phyloP scores from a whole-genome alignment of 495 filamentous ascomycete species.

The Talaromyces adpressus region DNA sequence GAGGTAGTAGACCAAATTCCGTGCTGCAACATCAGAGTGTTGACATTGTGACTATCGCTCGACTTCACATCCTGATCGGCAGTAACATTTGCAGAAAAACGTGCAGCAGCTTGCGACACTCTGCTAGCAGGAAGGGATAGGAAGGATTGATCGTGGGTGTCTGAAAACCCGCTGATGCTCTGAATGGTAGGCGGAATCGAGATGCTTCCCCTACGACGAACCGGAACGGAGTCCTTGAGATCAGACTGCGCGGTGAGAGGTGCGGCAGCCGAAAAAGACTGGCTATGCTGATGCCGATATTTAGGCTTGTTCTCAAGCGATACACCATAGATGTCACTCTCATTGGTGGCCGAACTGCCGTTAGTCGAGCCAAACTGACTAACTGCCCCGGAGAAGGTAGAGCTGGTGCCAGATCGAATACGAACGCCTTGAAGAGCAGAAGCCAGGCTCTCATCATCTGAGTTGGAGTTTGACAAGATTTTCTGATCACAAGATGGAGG shows the following conservation, averaged over 20 bases:
- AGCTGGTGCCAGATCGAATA: not conserved
- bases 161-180: not conserved
- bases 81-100: not conserved
- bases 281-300: slow-evolving; percentile 3
- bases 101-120: not conserved
- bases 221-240: not conserved
- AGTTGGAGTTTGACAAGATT: not conserved
- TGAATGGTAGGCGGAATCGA: not conserved
- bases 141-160: not conserved
- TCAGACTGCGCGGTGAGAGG: not conserved
- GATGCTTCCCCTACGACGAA: not conserved
- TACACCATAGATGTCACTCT: not conserved
- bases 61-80: not conserved
- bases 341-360: not conserved
- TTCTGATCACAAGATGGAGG: not conserved
- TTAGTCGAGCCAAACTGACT: slow-evolving; percentile 7
- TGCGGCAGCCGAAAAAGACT: not conserved
- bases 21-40: slow-evolving; percentile 2
- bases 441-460: not conserved
- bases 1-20: not conserved
- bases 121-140: not conserved
- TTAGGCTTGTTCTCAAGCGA: not conserved
- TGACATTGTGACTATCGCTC: not conserved
- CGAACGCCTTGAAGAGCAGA: not conserved
- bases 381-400: not conserved